Evolutionary conservation across 768 basidiomycete genomes (phyloP), one percentile per base, ranked within the genome.

Genomic region (Rhodotorula babjevae): DNA sequence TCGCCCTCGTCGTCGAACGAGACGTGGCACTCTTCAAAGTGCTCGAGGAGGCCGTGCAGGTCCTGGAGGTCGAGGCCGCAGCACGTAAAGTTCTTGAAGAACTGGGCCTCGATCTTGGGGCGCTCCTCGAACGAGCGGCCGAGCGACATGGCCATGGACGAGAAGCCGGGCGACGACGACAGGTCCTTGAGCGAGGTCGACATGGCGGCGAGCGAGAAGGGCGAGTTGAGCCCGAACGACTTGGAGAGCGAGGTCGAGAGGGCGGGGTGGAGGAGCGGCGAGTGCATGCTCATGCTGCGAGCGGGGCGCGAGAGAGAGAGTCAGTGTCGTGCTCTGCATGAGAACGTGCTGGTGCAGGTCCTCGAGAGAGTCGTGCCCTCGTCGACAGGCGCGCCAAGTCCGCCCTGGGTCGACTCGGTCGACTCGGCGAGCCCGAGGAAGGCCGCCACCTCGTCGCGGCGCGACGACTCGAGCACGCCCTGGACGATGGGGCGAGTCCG

Each of bases 21-120:
- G 71, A 94, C 90, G 80, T 95, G 93, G 60, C 88, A 87, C 71
- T 92, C 89, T 78, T 95, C 93, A 75, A 94, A 93, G 79, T 95
- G 93, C 81, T 94, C 91, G 6, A 95, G 85, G 19, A 95, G 87
- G 6, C 91, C 89, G 72, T 91, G 89, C 0, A 91, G 85, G 77
- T 91, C 89, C 46, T 85, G 84, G 27, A 92, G 85, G 74, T 88
- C 85, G 63, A 90, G 82, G 18, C 92, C 92, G 79, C 93, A 96
- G 82, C 93, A 96, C 2, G 88, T 87, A 83, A 93, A 96, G 80
- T 95, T 89, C 74, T 89, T 88, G 81, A 90, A 92, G 77, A 78
- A 79, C 62, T 76, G 71, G 23, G 77, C 78, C 52, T 79, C 79
- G 60, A 79, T 77, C 31, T 72, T 71, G 40, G 78, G 78, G 3